Evolutionary conservation across 2,329 filamentous ascomycete genomes (phyloP), one percentile per base, ranked within the genome.

Genomic region (Nemania diffusa): DNA sequence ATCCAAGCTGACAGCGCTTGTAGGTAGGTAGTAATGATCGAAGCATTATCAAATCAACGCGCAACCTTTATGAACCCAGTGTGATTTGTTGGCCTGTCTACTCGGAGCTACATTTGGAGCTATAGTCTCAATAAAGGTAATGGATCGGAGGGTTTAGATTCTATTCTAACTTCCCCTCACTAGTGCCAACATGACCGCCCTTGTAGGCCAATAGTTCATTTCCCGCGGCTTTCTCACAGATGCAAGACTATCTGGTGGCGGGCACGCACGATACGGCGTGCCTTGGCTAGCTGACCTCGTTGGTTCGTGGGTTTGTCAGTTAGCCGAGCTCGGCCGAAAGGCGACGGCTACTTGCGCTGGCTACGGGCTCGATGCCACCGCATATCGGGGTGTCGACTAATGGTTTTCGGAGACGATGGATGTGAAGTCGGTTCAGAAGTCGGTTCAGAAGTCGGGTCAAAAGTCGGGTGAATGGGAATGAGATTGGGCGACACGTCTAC

Each of bases 371-470:
- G 27, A 37, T 24, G 42, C 51, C 37, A 42, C 26, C 20, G 20
- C 29, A 32, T 22, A 51, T 65, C 42, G 48, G n/a, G 9, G 27
- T 46, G 53, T 48, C 22, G n/a, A 15, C 20, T 22, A 40, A 32
- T 40, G 48, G 24, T 27, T 52, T 48, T n/a, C 51, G 50, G 56
- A 48, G 55, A 32, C 27, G 29, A 55, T 29, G 34, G 51, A 56
- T 42, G 22, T 42, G 51, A 57, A 37, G 34, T 51, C 57, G 57
- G 63, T 6, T 64, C 22, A 26, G 37, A 26, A 50, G 26, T 65
- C 63, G 63, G 63, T 13, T 56, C 48, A 67, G 63, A 50, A 59
- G 64, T n/a, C n/a, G n/a, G n/a, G n/a, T n/a, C n/a, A n/a, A n/a
- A n/a, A n/a, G n/a, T n/a, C n/a, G 63, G 57, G 17, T 56, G 55